Conservation (phyloP, 805 yeast genomes). For the Candida schatavii region DNA sequence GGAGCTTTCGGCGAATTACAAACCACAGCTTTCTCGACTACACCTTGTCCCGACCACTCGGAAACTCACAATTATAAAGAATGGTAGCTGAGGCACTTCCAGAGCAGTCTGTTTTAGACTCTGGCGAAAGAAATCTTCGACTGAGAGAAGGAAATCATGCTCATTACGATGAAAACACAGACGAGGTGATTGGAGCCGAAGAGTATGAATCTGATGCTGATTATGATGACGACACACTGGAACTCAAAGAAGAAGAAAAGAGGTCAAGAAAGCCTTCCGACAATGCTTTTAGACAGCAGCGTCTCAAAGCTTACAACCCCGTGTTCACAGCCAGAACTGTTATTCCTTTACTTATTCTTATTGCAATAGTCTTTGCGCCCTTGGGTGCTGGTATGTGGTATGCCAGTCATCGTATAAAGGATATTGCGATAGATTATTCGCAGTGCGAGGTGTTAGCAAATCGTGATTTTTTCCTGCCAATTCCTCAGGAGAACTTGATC, state of each 20-base stretch:
- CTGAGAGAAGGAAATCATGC: not conserved
- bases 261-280: constrained; percentile 65
- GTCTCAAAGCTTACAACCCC: constrained; percentile 49
- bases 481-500: constrained; percentile 37
- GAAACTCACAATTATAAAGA: too few relatives aligned
- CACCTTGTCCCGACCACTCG: too few relatives aligned
- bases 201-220: constrained; percentile 41
- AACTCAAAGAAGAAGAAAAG: constrained; percentile 26
- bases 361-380: constrained; percentile 41
- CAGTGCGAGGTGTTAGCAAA: constrained; percentile 39
- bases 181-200: not conserved
- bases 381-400: constrained; percentile 48
- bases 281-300: constrained; percentile 55
- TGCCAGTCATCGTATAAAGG: constrained; percentile 38
- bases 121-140: not conserved
- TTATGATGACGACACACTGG: constrained; percentile 41
- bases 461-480: constrained; percentile 28
- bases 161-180: not conserved
- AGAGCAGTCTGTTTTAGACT: not conserved
- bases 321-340: constrained; percentile 43
- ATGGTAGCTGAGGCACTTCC: not conserved
- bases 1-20: too few relatives aligned
- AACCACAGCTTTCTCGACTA: too few relatives aligned
- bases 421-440: constrained; percentile 39
- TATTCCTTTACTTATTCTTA: constrained; percentile 35